Evolutionary conservation across 805 yeast species (phyloP).

Genomic region (Hanseniaspora lachancei): DNA sequence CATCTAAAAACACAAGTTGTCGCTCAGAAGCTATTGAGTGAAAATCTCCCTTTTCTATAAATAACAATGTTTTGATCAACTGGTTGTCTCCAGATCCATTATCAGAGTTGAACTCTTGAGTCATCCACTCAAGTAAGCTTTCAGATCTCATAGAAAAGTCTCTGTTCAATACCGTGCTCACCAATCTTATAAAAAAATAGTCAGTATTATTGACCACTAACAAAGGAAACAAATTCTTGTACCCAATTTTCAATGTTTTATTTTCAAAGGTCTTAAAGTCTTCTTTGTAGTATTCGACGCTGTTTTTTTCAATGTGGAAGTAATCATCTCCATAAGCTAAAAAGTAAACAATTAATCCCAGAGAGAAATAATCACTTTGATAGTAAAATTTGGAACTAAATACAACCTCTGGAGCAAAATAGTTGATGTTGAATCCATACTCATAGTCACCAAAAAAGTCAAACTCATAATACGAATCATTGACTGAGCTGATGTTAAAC

Average conservation of each 20-base stretch:
- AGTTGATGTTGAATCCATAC: constrained; percentile 33
- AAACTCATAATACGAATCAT: constrained; percentile 19
- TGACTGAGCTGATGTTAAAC: constrained; percentile 34
- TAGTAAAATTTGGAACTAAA: constrained; percentile 49
- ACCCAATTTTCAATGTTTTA: constrained; percentile 30
- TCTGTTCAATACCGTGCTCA: constrained; percentile 38
- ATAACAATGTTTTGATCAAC: constrained; percentile 30
- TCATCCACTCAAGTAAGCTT: constrained; percentile 11
- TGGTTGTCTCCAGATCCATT: constrained; percentile 18
- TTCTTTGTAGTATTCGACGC: constrained; percentile 47
- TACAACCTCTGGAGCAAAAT: constrained; percentile 73
- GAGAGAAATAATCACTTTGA: constrained; percentile 69
- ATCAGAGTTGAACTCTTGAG: constrained; percentile 13
- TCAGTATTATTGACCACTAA: constrained; percentile 1
- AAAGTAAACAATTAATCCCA: constrained; percentile 64
- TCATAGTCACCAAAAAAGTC: not conserved
- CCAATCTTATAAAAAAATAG: constrained; percentile 14
- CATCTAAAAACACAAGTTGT: constrained; percentile 15
- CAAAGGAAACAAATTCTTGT: constrained; percentile 32
- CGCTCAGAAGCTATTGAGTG: constrained; percentile 16
- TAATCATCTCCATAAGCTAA: constrained; percentile 47
- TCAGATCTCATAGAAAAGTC: constrained; percentile 23
- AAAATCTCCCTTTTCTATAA: constrained; percentile 56
- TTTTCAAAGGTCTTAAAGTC: constrained; percentile 39
- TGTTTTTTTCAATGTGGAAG: constrained; percentile 35